Base-by-base conservation (phyloP, 2,329 filamentous ascomycete genomes). In the Beauveria scarabaeidicola region DNA sequence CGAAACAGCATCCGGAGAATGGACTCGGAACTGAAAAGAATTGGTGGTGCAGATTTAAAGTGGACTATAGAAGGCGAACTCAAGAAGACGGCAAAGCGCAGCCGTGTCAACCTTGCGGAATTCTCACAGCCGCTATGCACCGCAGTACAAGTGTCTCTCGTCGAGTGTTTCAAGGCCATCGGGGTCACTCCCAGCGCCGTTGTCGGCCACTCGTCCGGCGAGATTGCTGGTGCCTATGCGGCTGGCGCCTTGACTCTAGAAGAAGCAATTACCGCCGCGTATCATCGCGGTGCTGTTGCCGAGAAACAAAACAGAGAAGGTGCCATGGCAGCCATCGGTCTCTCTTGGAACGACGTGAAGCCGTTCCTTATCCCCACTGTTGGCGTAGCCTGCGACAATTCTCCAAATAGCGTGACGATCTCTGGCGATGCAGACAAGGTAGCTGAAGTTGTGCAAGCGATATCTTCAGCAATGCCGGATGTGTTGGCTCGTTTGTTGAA, bases 131-230 rank as follows among this genome's bases (percentile, higher is more conserved):
- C 74, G 0, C 44, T 74, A 0, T 77, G 70, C 48, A 77, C 75
- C 1, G 72, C 73, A 1, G 17, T 78, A 0, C 76, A 78, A 61
- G 63, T 78, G 8, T 73, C 65, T 3, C 60, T 78, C 1, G 66
- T 75, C 1, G 66, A 74, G 10, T 63, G 75, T 0, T 64, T 72
- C 43, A 58, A 62, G 27, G 57, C 59, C 3, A 67, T 67, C 21
- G 67, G 65, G 3, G 56, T 75, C 3, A 41, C 10, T 7, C 68
- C 70, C 0, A 32, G 55, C 9, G 66, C 63, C 6, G 67, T 72
- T 2, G 64, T 73, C 1, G 72, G 73, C 0, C 73, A 75, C 58
- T 73, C 71, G 0, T 69, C 66, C 13, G 72, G 72, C 9, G 73
- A 75, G 59, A 73, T 74, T 52, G 69, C 69, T 2, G 73, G 72